Evolutionary conservation across 2,329 filamentous ascomycete species (phyloP), one percentile per base, ranked within the genome.

Genomic region (Aspergillus unguis): DNA sequence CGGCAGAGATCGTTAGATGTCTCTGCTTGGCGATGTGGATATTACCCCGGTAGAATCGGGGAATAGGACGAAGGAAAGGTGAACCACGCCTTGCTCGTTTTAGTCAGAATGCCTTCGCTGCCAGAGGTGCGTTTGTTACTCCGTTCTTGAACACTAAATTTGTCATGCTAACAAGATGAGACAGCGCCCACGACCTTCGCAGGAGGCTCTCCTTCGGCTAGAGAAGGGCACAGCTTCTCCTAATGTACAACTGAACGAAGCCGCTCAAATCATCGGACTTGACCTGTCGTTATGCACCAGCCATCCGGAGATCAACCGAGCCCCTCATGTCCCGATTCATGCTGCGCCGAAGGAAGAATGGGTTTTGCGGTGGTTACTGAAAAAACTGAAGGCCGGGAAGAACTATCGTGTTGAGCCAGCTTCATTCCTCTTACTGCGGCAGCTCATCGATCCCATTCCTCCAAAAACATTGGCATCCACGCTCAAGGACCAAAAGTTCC

Each of bases 401-500:
- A 71, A 63, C 43, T 77, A 76, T 48, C 74, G 77, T 46, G 65
- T 71, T 32, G 72, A 75, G 38, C 57, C 67, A n/a, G 62, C 63
- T 42, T 72, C 75, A 29, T 85, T 81, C 62, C 62, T 73, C 77
- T 77, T 83, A 47, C 62, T 88, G 51, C 77, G 82, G 71, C 84
- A 84, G 76, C 75, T 89, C 1, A 76, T 87, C 48, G 84, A 85
- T 61, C 78, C 83, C n/a, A 82, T 92, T 17, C 85, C 88, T 0
- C 74, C 84, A 0, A 85, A 87, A 42, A 85, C 83, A 8, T 76
- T 89, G 26, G 87, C 88, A 6, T 84, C 85, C 53, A 84, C 87
- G 3, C 77, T 95, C 5, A 84, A 83, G 25, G 85, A 91, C 53
- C 79, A 85, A 52, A 80, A 83, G 42, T 89, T 95, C 48, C 72